Evolutionary conservation across 306 rosid genomes (phyloP), one percentile per base, ranked within the genome.

Genomic region (Calophaca sinica): DNA sequence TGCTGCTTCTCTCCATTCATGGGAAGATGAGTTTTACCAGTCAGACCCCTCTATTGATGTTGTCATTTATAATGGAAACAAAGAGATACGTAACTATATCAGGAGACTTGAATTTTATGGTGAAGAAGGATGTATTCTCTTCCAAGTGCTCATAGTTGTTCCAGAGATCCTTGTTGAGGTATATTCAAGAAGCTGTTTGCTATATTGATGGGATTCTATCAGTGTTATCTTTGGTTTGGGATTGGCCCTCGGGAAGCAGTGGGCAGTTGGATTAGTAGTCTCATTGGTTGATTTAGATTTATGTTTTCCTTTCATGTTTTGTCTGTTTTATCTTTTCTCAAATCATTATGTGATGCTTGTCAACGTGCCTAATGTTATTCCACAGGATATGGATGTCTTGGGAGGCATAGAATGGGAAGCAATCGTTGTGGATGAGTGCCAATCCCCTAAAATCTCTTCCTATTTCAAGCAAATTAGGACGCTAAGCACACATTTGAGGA

Each of bases 371-470:
- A 5, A 50, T 13, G 11, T 74, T 54, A 13, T 66, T 74, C 6
- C 81, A 75, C 86, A 90, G 96, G 96, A 88, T 71, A n/a, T 80
- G 62, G 83, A 80, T 75, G 72, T 88, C 52, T 80, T 90, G 11
- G 38, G 45, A 42, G 52, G 80, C 41, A 77, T 88, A 74, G 42
- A n/a, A 36, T 90, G 93, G 93, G 93, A 88, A 85, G 77, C 75
- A 26, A 72, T 86, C 75, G 12, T 88, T 74, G 79, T 83, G 69
- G 96, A 90, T 80, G 89, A 85, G 32, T 84, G 81, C 66, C 93
- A 86, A 50, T 76, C 78, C 70, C 39, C 84, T 53, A 13, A 36
- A 50, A 63, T 85, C 35, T 90, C 85, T 42, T 72, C 84, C 51
- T 63, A 75, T 68, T 66, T 72, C 75, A 78, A 67, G 46, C 79